These are phyloP conservation scores for Pseudogymnoascus sp. DNA, from an alignment of 2,329 filamentous ascomycete genomes.

Conservation along the genomic window DNA sequence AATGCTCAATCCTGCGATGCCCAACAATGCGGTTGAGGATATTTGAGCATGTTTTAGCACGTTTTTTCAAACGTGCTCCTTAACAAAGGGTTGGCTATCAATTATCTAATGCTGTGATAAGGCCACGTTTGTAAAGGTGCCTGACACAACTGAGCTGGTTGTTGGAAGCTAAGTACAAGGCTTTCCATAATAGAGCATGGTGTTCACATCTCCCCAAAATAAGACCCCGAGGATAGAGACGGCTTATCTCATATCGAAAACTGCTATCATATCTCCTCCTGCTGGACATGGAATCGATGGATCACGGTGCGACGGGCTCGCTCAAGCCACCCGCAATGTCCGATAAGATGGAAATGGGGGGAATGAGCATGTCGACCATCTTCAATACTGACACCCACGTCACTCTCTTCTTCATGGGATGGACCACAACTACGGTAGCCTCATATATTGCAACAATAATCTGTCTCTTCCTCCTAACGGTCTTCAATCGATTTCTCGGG, in stretches of 20 bases:
- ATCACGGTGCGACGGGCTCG: background rate
- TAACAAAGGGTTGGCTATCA: background rate
- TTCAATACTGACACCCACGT: constrained; percentile 26
- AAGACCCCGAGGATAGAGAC: background rate
- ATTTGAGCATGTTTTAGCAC: background rate
- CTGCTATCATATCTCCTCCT: background rate
- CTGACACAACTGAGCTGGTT: background rate
- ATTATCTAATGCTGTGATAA: background rate
- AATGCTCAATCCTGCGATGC: background rate
- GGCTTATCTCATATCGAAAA: background rate
- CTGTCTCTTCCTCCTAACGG: constrained; percentile 25
- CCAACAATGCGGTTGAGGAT: background rate
- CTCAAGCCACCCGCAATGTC: background rate
- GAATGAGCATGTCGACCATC: constrained; percentile 23
- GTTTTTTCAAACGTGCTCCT: background rate
- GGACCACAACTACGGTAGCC: constrained; percentile 25
- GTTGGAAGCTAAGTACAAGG: background rate
- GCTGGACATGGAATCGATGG: background rate
- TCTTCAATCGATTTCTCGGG: constrained; percentile 29
- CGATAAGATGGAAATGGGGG: background rate
- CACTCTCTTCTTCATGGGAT: constrained; percentile 27
- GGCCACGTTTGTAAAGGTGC: background rate
- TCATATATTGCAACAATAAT: constrained; percentile 25
- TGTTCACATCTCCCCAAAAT: background rate
- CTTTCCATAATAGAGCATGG: background rate